A percentile compares a stretch with the other conserved stretches of the same genome.
Evolutionary conservation across 2,329 filamentous ascomycete species (phyloP).

Genomic region (Colletotrichum tamarilloi): DNA sequence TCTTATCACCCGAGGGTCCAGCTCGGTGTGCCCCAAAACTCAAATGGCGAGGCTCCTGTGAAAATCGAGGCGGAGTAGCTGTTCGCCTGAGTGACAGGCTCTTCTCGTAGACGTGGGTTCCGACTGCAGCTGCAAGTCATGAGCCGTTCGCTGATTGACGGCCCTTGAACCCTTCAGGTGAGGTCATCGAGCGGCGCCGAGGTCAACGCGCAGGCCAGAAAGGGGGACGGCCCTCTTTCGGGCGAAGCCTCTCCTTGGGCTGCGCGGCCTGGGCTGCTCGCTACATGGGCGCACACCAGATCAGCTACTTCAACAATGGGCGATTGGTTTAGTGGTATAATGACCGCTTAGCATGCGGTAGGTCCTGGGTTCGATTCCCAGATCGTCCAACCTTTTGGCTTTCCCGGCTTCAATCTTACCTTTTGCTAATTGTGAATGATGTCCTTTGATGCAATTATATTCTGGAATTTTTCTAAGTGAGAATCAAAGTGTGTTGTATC

Average conservation of each 20-base stretch:
- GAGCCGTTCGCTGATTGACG: too few relatives aligned
- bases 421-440: neutral
- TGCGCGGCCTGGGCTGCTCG: accelerated
- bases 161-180: neutral
- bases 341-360: constrained; percentile 35
- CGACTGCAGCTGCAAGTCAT: too few relatives aligned
- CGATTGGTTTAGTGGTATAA: constrained; percentile 36
- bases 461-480: too few relatives aligned
- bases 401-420: accelerated
- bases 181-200: neutral
- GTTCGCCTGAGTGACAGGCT: too few relatives aligned
- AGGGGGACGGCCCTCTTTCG: neutral
- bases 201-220: neutral
- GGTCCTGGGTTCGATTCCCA: constrained; percentile 35
- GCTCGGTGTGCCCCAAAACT: too few relatives aligned
- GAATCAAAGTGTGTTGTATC: too few relatives aligned
- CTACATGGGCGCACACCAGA: accelerated
- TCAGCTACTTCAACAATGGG: neutral
- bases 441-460: too few relatives aligned
- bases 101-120: neutral
- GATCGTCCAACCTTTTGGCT: constrained; percentile 22
- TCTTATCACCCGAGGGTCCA: too few relatives aligned
- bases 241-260: too few relatives aligned
- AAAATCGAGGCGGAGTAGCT: neutral
- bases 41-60: neutral